phyloP scores from a whole-genome alignment of 768 basidiomycete genomes.

The Tricholoma hemisulphureum region DNA sequence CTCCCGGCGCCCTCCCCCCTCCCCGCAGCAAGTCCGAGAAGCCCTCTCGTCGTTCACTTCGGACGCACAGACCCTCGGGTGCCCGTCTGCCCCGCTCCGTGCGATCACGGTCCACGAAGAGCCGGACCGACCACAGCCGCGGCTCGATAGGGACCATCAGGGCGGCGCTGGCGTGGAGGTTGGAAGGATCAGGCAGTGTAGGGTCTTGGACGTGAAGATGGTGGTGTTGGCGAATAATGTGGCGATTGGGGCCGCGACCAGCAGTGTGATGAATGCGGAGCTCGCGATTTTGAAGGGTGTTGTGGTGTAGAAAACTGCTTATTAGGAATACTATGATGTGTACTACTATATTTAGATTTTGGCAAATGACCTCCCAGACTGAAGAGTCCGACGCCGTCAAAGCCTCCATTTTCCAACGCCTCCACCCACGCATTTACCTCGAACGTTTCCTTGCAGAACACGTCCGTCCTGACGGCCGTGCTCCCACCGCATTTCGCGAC shows the following conservation, averaged over 20 bases:
- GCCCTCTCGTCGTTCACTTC: constrained; percentile 73
- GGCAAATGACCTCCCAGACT: constrained; percentile 8
- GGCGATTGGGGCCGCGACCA: constrained; percentile 93
- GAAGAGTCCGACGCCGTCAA: constrained; percentile 39
- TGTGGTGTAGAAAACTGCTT: constrained; percentile 1
- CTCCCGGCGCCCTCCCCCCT: constrained; percentile 73
- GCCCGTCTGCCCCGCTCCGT: constrained; percentile 82
- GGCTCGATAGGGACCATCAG: constrained; percentile 87
- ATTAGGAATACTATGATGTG: too few species aligned
- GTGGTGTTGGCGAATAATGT: constrained; percentile 93
- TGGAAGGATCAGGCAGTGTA: constrained; percentile 86
- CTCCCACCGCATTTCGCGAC: constrained; percentile 67
- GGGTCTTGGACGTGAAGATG: constrained; percentile 94
- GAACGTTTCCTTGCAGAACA: constrained; percentile 79
- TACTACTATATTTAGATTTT: background rate
- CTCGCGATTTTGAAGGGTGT: constrained; percentile 78
- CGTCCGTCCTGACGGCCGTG: constrained; percentile 81
- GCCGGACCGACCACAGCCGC: constrained; percentile 89
- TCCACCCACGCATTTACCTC: constrained; percentile 88
- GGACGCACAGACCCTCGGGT: constrained; percentile 70
- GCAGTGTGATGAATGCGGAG: constrained; percentile 96
- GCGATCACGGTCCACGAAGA: constrained; percentile 93
- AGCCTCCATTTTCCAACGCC: constrained; percentile 72
- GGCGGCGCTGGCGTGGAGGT: constrained; percentile 90
- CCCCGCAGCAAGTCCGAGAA: constrained; percentile 82